phyloP scores from a whole-genome alignment of 164 flowering plant genomes.

The Hamamelis virginiana region DNA sequence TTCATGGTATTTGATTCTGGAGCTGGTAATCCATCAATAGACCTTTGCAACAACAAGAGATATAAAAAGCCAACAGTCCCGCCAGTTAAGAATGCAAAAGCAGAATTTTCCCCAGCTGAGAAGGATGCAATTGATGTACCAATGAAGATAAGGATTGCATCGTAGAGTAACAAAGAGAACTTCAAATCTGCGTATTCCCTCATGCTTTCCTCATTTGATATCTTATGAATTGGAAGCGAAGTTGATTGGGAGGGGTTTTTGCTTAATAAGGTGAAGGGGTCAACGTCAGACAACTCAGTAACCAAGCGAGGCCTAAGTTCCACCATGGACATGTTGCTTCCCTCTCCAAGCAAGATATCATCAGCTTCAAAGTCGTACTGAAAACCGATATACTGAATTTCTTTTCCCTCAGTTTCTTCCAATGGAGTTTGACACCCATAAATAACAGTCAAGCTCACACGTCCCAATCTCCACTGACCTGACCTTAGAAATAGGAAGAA shows the following conservation, averaged over 20 bases:
- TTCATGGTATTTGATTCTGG: constrained; percentile 26
- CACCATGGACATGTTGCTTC: constrained; percentile 52
- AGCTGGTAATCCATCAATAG: constrained; percentile 69
- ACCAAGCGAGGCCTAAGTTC: constrained; percentile 69
- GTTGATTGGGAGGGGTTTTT: constrained; percentile 18
- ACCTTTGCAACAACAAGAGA: constrained; percentile 71
- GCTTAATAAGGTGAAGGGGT: constrained; percentile 21
- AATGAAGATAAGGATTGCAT: constrained; percentile 48
- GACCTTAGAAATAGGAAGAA: constrained; percentile 23
- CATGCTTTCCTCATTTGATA: constrained; percentile 74
- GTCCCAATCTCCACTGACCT: constrained; percentile 91
- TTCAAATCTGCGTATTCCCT: constrained; percentile 75
- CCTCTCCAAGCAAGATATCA: constrained; percentile 72
- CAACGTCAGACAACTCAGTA: constrained; percentile 37
- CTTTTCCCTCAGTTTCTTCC: constrained; percentile 24
- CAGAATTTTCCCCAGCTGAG: constrained; percentile 45
- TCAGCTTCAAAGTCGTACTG: constrained; percentile 52
- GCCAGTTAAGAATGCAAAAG: constrained; percentile 61
- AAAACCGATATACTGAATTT: constrained; percentile 19
- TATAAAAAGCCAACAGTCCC: constrained; percentile 73
- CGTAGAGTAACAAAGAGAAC: constrained; percentile 69
- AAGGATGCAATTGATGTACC: constrained; percentile 52
- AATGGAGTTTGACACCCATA: constrained; percentile 11
- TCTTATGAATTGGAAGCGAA: constrained; percentile 5
- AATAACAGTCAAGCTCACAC: constrained; percentile 44